Evolutionary conservation across 2,329 filamentous ascomycete species (phyloP), one percentile per base, ranked within the genome.

Genomic region (Orbilia brochopaga): DNA sequence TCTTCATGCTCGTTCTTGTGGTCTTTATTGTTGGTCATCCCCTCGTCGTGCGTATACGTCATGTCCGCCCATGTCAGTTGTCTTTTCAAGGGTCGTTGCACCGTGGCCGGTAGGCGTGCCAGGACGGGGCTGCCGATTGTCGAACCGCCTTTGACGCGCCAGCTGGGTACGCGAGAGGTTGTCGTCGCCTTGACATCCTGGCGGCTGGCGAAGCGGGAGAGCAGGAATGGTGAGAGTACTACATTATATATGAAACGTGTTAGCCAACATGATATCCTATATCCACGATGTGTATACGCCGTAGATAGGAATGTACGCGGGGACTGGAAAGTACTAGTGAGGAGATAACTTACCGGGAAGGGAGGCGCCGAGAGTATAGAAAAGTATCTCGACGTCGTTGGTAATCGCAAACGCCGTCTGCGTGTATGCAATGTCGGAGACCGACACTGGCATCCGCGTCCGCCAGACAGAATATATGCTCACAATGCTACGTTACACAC

Each of bases 321-420:
- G n/a, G n/a, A n/a, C n/a, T n/a, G n/a, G n/a, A n/a, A n/a, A n/a
- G n/a, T n/a, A n/a, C n/a, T n/a, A n/a, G n/a, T n/a, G n/a, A 15
- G 53, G 21, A 50, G 46, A 48, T 21, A 46, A n/a, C 50, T 23
- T 53, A 73, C 62, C 75, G 52, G 77, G 77, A 50, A 78, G 75
- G 11, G 77, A 76, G 23, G 77, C 77, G 15, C 77, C 77, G 19
- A 78, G 53, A 5, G 76, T 62, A 62, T 78, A 78, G 66, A 76
- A 76, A 10, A 78, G 64, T 21, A 77, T 75, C 52, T 78, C 77
- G 24, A 78, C 76, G 44, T 78, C 76, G 50, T 75, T 77, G 44
- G 76, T 74, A 74, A 78, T 78, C 10, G 77, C 63, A 37, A 74
- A 78, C 8, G 73, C 59, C 1, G 73, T 74, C 65, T 78, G 76